Percentiles rank a stretch among this genome's conserved stretches.
phyloP scores from a whole-genome alignment of 768 basidiomycete genomes.

The Leccinum longicurvipes region DNA sequence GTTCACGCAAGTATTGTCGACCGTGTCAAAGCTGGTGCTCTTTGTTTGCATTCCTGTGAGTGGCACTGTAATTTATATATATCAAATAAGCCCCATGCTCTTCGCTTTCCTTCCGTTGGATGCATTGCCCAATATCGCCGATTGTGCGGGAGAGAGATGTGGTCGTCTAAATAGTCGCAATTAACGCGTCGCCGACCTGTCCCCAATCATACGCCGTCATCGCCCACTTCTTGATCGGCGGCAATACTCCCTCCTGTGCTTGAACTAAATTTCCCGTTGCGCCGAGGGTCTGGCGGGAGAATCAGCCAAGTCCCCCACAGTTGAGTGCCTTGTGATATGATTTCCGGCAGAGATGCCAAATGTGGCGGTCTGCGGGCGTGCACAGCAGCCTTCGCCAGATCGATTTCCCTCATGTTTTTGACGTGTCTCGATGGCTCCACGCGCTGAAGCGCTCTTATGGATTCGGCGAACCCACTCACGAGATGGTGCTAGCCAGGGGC shows the following conservation, averaged over 20 bases:
- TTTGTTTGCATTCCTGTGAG: slow-evolving; percentile 5
- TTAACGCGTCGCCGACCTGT: slow-evolving; percentile 26
- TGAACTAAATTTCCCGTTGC: slow-evolving; percentile 7
- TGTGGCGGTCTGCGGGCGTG: slow-evolving; percentile 8
- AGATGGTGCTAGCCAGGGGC: slow-evolving; percentile 11
- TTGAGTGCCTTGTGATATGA: neutral
- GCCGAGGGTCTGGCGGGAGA: slow-evolving; percentile 10
- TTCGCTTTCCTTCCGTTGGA: slow-evolving; percentile 13
- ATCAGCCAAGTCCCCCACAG: neutral
- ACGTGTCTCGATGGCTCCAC: slow-evolving; percentile 22
- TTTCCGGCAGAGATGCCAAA: slow-evolving; percentile 10
- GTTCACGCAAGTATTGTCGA: slow-evolving; percentile 4
- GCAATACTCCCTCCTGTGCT: slow-evolving; percentile 16
- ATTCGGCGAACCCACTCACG: slow-evolving; percentile 18
- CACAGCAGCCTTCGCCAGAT: slow-evolving; percentile 9
- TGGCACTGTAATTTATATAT: slow-evolving; percentile 10
- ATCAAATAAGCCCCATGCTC: slow-evolving; percentile 5
- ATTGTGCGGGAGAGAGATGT: slow-evolving; percentile 17
- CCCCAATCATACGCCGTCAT: slow-evolving; percentile 24
- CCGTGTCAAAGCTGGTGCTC: slow-evolving; percentile 10
- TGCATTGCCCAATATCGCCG: slow-evolving; percentile 10
- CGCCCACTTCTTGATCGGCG: slow-evolving; percentile 20
- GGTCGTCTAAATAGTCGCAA: slow-evolving; percentile 11
- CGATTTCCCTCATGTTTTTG: slow-evolving; percentile 25
- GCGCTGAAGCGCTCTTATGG: slow-evolving; percentile 13